Evolutionary conservation across 306 rosid genomes (phyloP), one percentile per base, ranked within the genome.

Genomic region (Pueraria montana): DNA sequence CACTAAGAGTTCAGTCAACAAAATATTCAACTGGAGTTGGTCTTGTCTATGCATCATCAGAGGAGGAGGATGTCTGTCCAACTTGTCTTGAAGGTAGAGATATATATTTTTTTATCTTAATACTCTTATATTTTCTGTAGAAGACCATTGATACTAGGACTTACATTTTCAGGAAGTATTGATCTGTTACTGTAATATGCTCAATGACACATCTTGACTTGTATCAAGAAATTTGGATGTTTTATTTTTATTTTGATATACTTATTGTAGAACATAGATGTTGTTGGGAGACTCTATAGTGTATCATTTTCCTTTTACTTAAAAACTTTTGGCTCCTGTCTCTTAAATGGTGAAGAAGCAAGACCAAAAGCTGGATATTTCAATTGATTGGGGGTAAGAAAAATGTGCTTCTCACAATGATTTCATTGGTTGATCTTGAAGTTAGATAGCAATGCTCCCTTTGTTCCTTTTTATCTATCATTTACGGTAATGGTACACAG

Each of bases 41-140:
- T 63, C 86, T 78, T 20, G 48, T 87, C 40, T 90, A 90, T 84
- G 79, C 88, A 34, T 87, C 97, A 42, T 75, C 95, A 0, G 99
- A 96, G 84, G 99, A 96, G 2, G 99, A 96, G 85, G 99, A 93
- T 87, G 87, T 91, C 52, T 96, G 99, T 78, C 99, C 99, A 52
- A 96, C 99, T 6, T 96, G 99, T 84, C 99, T 96, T 84, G 99
- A 96, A 90, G 99, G 99, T 96, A 81, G 58, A 81, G 2, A 52
- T 56, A 38, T 18, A 64, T 74, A 17, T 34, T 34, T 13, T 53
- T 64, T 64, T 6, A 9, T 46, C 18, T 79, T 46, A 73, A 79
- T 26, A 81, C 72, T 58, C 30, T 58, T 53, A 45, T 11, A 42
- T 76, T 75, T 73, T 73, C 77, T 50, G 43, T 53, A n/a, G 59